phyloP scores from a whole-genome alignment of 2,329 filamentous ascomycete genomes.

The Fusarium pseudocircinatum region DNA sequence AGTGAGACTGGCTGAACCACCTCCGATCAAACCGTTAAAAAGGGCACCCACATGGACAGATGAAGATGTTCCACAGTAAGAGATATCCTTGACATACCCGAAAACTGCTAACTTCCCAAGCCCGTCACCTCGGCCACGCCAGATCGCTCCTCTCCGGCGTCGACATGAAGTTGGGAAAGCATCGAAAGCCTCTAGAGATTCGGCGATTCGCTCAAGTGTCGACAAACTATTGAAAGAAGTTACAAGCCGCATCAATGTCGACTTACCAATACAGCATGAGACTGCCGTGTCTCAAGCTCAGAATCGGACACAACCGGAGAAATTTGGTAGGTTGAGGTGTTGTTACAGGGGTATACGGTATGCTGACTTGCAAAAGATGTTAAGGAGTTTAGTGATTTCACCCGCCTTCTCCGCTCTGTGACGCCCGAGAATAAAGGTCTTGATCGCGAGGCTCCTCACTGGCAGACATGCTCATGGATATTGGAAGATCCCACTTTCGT shows the following conservation, averaged over 20 bases:
- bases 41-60: slow-evolving; percentile 28
- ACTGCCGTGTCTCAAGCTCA: slow-evolving; percentile 9
- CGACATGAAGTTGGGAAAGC: slow-evolving; percentile 10
- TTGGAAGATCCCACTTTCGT: slow-evolving; percentile 15
- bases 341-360: background rate
- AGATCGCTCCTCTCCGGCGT: background rate
- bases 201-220: slow-evolving; percentile 25
- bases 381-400: slow-evolving; percentile 18
- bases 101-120: background rate
- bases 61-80: slow-evolving; percentile 13
- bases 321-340: slow-evolving; percentile 12
- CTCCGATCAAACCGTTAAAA: slow-evolving; percentile 10
- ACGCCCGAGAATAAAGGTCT: slow-evolving; percentile 31
- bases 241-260: background rate
- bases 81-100: rapidly evolving
- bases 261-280: background rate
- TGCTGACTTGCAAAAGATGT: slow-evolving; percentile 13
- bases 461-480: slow-evolving; percentile 35
- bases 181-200: slow-evolving; percentile 9
- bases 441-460: slow-evolving; percentile 29
- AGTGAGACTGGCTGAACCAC: slow-evolving; percentile 17
- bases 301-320: slow-evolving; percentile 7
- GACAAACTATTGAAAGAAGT: slow-evolving; percentile 23
- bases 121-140: background rate
- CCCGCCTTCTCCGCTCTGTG: slow-evolving; percentile 16